A percentile compares a stretch with the other conserved stretches of the same genome.
Evolutionary conservation across 306 rosid species (phyloP).

Genomic region (Inga oerstediana): DNA sequence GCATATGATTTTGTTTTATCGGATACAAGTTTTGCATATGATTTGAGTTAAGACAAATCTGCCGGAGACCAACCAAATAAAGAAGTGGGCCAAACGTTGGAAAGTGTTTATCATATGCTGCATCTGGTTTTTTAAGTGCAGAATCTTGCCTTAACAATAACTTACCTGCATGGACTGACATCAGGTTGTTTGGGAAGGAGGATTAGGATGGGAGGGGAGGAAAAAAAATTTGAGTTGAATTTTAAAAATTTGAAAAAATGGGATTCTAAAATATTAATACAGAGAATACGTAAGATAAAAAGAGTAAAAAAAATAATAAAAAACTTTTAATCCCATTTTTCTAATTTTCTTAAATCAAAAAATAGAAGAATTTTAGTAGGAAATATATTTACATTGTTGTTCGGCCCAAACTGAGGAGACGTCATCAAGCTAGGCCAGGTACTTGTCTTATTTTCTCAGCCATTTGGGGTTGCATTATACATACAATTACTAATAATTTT

Average conservation of each 20-base stretch:
- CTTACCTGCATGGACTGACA: not conserved
- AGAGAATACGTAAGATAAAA: too few species aligned
- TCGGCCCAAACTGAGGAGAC: conserved; percentile 94
- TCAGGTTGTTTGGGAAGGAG: not conserved
- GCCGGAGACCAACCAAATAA: not conserved
- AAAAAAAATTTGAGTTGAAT: too few species aligned
- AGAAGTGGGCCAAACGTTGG: not conserved
- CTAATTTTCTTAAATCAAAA: not conserved
- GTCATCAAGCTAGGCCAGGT: conserved; percentile 77
- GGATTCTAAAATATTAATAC: too few species aligned
- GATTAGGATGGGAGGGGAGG: too few species aligned
- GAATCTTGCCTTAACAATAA: not conserved
- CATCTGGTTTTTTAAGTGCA: not conserved
- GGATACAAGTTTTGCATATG: too few species aligned
- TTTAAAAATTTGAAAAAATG: too few species aligned
- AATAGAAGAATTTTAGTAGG: conserved; percentile 68
- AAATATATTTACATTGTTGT: conserved; percentile 68
- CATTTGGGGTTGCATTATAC: conserved; percentile 19
- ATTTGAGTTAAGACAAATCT: too few species aligned
- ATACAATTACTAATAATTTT: conserved; percentile 11
- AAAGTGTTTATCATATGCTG: conserved; percentile 1
- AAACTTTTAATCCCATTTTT: conserved; percentile 5
- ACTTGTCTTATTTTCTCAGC: conserved; percentile 27
- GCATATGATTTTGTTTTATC: too few species aligned
- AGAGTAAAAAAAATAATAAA: not conserved